Evolutionary conservation across 1,284 basidiomycete genomes (phyloP), one percentile per base, ranked within the genome.

Genomic region (Sporisorium graminicola): DNA sequence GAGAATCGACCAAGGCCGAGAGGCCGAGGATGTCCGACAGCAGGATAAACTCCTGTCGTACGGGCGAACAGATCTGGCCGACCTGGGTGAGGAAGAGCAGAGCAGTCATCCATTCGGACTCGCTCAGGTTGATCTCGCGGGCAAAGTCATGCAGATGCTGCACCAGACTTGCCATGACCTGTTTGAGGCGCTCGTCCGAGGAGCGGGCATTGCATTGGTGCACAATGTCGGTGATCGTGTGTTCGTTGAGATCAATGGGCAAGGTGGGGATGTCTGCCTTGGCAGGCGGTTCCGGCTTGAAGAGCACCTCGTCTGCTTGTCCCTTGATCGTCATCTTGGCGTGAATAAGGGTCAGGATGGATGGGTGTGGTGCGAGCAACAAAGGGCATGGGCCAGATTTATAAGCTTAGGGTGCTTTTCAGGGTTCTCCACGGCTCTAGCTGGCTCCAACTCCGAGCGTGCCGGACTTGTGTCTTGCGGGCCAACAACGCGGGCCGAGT

Each of bases 1-100:
- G 85, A 13, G 90, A 87, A 78, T 94, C 92, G 8, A 95, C 91
- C 58, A 94, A 88, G 0, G 91, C 90, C 0, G 92, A 93, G 1
- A 93, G 89, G 10, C 94, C 93, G 1, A 94, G 87, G 0, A 90
- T 88, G 82, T 94, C 93, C 0, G 92, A 93, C 14, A 94, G 88
- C 3, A 94, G 89, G 79, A 94, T 93, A 82, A 92, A 92, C 83
- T 95, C 93, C 87, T 93, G 86, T 82, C 86, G 86, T 75, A 83
- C 86, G 18, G 85, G 82, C 24, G 86, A 86, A 79, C 86, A 87
- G 84, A 86, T 86, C 79, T 86, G 86, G 29, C 86, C 86, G 35
- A 82, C 85, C 33, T 84, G 82, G 27, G 86, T 86, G 33, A 87
- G 80, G 73, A 86, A 86, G 66, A 83, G 76, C 61, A 87, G 79